Evolutionary conservation across 2,329 filamentous ascomycete species (phyloP).

Genomic region (Thermoascus crustaceus): DNA sequence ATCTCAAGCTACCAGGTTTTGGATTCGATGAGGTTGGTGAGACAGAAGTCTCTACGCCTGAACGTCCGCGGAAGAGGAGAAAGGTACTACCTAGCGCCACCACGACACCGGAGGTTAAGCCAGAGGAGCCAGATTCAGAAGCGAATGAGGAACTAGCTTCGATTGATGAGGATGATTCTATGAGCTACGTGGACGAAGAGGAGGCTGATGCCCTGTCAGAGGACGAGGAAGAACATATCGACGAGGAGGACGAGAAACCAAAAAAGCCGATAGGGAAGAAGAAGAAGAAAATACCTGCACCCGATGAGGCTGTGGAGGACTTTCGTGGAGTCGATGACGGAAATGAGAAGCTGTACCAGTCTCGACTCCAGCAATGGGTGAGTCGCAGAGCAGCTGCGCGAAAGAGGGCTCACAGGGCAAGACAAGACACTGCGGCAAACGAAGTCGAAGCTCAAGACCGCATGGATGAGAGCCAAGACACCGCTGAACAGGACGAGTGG

Average conservation of each 20-base stretch:
- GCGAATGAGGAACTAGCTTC: constrained; percentile 11
- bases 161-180: constrained; percentile 25
- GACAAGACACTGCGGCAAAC: constrained; percentile 17
- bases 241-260: constrained; percentile 16
- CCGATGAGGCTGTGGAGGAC: constrained; percentile 44
- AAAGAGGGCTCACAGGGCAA: constrained; percentile 32
- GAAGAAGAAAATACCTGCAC: constrained; percentile 23
- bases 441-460: constrained; percentile 27
- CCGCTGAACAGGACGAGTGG: constrained; percentile 53
- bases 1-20: constrained; percentile 67
- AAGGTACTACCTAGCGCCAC: constrained; percentile 18
- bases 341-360: constrained; percentile 71
- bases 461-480: constrained; percentile 33
- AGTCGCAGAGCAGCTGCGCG: constrained; percentile 54
- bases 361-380: constrained; percentile 68
- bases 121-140: constrained; percentile 6
- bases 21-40: constrained; percentile 41
- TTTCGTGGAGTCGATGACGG: constrained; percentile 73
- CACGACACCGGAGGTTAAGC: constrained; percentile 1
- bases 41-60: constrained; percentile 5
- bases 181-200: constrained; percentile 26
- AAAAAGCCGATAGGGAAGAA: constrained; percentile 24
- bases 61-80: constrained; percentile 26
- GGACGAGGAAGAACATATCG: constrained; percentile 28
- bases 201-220: constrained; percentile 20